These are phyloP conservation scores for Telopea speciosissima DNA, from an alignment of 177 flowering plant genomes.

Conservation along the genomic window DNA sequence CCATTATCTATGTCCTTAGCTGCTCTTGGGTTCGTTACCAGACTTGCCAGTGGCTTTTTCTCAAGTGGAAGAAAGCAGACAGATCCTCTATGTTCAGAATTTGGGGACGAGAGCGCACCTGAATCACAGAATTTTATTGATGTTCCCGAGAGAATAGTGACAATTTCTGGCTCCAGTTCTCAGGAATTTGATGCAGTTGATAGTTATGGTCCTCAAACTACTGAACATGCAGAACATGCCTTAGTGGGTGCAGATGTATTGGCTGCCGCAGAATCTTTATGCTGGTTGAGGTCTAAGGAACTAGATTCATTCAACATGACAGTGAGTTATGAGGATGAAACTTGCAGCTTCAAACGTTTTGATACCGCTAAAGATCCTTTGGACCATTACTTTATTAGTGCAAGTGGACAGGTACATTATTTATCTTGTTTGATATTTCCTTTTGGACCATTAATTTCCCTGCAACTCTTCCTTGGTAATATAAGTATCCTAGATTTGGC, in stretches of 20 bases:
- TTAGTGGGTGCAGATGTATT: slow-evolving; percentile 23
- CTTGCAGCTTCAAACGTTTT: slow-evolving; percentile 57
- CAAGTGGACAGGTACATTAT: slow-evolving; percentile 47
- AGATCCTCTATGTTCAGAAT: slow-evolving; percentile 29
- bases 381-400: slow-evolving; percentile 69
- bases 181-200: slow-evolving; percentile 27
- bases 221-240: slow-evolving; percentile 19
- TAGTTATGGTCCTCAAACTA: slow-evolving; percentile 16
- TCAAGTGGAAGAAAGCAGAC: slow-evolving; percentile 47
- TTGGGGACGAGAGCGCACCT: slow-evolving; percentile 34
- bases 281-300: slow-evolving; percentile 27
- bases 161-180: slow-evolving; percentile 33
- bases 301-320: slow-evolving; percentile 12
- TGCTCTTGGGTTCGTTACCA: slow-evolving; percentile 69
- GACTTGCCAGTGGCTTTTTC: slow-evolving; percentile 74
- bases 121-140: slow-evolving; percentile 17
- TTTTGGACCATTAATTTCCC: too few relatives aligned
- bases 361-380: slow-evolving; percentile 73
- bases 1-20: slow-evolving; percentile 71
- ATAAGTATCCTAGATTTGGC: background rate
- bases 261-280: slow-evolving; percentile 23
- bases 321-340: slow-evolving; percentile 18
- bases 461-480: background rate
- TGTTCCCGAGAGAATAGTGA: slow-evolving; percentile 22
- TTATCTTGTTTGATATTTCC: background rate